Conservation (phyloP, 352 stramenopile genomes). For the Peronospora destructor region DNA sequence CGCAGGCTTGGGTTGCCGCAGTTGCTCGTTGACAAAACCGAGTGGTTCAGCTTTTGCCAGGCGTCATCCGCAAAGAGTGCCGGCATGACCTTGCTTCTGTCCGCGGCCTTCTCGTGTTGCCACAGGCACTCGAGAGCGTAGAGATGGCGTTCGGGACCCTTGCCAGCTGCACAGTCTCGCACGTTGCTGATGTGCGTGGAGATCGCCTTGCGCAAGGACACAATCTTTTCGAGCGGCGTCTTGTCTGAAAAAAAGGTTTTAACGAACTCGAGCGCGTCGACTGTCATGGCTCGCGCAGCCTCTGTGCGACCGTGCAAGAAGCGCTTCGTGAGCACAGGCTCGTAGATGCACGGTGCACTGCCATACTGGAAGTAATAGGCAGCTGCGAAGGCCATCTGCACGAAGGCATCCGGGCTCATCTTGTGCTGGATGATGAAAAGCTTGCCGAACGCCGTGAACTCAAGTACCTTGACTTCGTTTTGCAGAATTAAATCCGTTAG, state of each 20-base stretch:
- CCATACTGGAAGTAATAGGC: slow-evolving; percentile 93
- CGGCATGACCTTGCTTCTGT: slow-evolving; percentile 32
- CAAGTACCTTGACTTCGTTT: slow-evolving; percentile 90
- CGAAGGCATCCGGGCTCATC: slow-evolving; percentile 92
- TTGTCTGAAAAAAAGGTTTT: slow-evolving; percentile 82
- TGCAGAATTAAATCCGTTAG: slow-evolving; percentile 92
- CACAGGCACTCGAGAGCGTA: slow-evolving; percentile 91
- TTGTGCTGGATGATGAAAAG: slow-evolving; percentile 88
- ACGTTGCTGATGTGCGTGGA: slow-evolving; percentile 85
- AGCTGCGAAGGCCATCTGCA: slow-evolving; percentile 93
- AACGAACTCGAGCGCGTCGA: slow-evolving; percentile 83
- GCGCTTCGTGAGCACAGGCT: slow-evolving; percentile 92
- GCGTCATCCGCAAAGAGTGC: slow-evolving; percentile 86
- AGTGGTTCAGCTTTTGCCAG: slow-evolving; percentile 91
- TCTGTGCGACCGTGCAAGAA: slow-evolving; percentile 94
- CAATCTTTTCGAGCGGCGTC: slow-evolving; percentile 85
- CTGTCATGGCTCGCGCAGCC: slow-evolving; percentile 89
- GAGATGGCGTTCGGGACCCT: slow-evolving; percentile 91
- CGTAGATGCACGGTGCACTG: slow-evolving; percentile 85
- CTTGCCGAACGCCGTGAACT: slow-evolving; percentile 90
- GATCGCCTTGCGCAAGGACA: slow-evolving; percentile 80
- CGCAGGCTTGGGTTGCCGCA: slow-evolving; percentile 93
- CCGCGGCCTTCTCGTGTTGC: slow-evolving; percentile 41
- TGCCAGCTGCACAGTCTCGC: slow-evolving; percentile 82
- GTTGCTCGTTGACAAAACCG: slow-evolving; percentile 93